Evolutionary conservation across 306 rosid genomes (phyloP).

Genomic region (Urtica urens): DNA sequence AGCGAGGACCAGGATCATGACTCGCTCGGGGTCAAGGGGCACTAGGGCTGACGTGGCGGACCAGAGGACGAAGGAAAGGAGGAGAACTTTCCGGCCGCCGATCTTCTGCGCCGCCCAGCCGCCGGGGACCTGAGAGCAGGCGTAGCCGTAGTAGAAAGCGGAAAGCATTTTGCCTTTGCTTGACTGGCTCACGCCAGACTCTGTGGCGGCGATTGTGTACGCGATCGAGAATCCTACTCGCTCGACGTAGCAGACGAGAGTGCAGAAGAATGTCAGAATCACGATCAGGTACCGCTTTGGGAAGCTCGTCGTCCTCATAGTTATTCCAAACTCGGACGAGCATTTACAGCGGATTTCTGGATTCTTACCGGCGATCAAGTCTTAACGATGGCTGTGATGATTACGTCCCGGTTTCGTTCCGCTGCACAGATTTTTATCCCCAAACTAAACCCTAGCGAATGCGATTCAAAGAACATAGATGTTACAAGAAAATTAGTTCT

Average conservation of each 20-base stretch:
- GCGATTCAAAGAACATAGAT: too few relatives aligned
- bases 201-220: constrained; percentile 85
- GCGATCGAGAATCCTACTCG: constrained; percentile 95
- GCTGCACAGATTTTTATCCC: too few relatives aligned
- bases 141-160: constrained; percentile 90
- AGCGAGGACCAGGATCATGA: constrained; percentile 47
- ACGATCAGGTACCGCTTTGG: constrained; percentile 75
- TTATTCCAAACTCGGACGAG: constrained; percentile 12
- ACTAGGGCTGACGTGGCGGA: constrained; percentile 70
- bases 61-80: constrained; percentile 78
- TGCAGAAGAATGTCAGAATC: constrained; percentile 75
- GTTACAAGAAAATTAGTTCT: too few relatives aligned
- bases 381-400: too few relatives aligned
- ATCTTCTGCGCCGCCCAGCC: constrained; percentile 90
- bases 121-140: constrained; percentile 94
- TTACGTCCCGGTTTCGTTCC: too few relatives aligned
- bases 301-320: constrained; percentile 32
- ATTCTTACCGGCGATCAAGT: too few relatives aligned
- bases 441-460: too few relatives aligned
- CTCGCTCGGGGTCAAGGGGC: constrained; percentile 62
- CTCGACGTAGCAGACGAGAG: constrained; percentile 83
- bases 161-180: constrained; percentile 80
- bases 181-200: constrained; percentile 55
- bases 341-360: background rate
- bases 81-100: constrained; percentile 77